Percentiles rank a stretch among this genome's conserved stretches.
Conservation (phyloP, 306 rosid species). For the Cyclanthera cordifolia region DNA sequence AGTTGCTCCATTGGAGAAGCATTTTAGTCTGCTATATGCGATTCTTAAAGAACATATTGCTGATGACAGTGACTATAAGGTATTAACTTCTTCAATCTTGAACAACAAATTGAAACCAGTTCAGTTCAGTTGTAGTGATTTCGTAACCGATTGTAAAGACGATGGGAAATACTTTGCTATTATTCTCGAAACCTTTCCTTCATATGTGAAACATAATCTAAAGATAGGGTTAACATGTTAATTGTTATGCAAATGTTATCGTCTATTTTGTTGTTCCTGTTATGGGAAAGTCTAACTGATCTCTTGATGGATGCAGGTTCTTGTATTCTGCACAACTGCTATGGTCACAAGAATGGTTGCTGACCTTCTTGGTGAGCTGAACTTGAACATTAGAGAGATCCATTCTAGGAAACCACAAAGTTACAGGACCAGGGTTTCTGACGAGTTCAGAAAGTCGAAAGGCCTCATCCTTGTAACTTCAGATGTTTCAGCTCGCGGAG, state of each 20-base stretch:
- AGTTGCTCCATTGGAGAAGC: constrained; percentile 75
- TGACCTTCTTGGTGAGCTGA: constrained; percentile 69
- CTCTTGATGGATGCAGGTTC: constrained; percentile 52
- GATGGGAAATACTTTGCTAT: not conserved
- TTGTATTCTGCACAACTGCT: constrained; percentile 96
- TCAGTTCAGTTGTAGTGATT: not conserved
- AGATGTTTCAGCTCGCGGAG: constrained; percentile 97
- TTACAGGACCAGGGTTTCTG: constrained; percentile 82
- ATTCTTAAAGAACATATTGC: constrained; percentile 83
- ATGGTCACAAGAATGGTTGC: constrained; percentile 86
- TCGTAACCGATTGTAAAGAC: not conserved
- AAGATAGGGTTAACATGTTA: not conserved
- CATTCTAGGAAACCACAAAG: constrained; percentile 90
- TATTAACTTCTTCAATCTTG: constrained; percentile 20
- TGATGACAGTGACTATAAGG: constrained; percentile 87
- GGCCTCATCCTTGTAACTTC: constrained; percentile 85
- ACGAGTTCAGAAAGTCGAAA: constrained; percentile 88
- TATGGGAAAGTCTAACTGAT: constrained; percentile 15
- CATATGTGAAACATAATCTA: not conserved
- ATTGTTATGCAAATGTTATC: not conserved
- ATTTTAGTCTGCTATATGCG: constrained; percentile 49
- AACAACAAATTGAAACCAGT: not conserved
- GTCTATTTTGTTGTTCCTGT: constrained; percentile 1
- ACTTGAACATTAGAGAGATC: constrained; percentile 88
- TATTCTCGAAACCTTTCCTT: not conserved